Conservation (phyloP, 2,329 filamentous ascomycete genomes). For the Talaromyces islandicus region DNA sequence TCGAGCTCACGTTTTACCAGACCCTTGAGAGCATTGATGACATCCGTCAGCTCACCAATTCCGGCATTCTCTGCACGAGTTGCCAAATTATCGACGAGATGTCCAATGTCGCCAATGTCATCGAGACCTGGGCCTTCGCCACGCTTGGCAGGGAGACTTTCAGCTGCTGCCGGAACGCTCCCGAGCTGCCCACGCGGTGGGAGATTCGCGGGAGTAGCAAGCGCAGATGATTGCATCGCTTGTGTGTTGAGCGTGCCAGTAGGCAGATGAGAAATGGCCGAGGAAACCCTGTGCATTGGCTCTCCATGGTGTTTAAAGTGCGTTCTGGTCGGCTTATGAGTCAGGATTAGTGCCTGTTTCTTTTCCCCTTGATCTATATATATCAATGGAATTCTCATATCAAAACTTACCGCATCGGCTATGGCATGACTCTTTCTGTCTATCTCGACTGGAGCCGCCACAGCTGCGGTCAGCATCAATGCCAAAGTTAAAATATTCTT, state of each 20-base stretch:
- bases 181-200: background rate
- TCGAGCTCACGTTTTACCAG: too few relatives aligned
- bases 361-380: background rate
- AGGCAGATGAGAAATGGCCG: background rate
- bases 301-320: slow-evolving; percentile 7
- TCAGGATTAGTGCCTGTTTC: background rate
- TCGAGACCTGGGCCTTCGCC: background rate
- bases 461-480: slow-evolving; percentile 3
- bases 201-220: background rate
- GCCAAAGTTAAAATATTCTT: slow-evolving; percentile 5
- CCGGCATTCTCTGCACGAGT: background rate
- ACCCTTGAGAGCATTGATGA: too few relatives aligned
- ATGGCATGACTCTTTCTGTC: background rate
- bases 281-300: slow-evolving; percentile 5
- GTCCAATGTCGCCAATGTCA: background rate
- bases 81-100: background rate
- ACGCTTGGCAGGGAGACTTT: slow-evolving; percentile 5
- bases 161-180: background rate
- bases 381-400: background rate
- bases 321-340: background rate
- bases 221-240: slow-evolving; percentile 5
- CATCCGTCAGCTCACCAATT: background rate
- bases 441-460: slow-evolving; percentile 5
- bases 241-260: background rate
- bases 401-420: background rate